Base-by-base conservation (phyloP, 441 rosid genomes). In the Arabidopsis lyrata region DNA sequence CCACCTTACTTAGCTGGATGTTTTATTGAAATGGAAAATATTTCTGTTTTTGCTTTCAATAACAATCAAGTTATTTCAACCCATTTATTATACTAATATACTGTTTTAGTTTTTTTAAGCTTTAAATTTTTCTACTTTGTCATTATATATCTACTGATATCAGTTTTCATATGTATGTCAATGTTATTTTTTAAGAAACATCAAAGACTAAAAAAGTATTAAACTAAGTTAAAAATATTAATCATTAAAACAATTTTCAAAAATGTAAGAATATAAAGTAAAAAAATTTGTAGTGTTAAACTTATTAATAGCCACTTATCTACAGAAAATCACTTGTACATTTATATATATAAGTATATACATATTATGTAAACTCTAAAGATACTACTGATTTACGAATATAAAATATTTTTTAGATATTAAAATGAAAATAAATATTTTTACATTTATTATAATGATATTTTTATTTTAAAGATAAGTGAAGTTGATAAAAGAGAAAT, bases 1-100 rank as follows among this genome's bases (percentile, higher is more conserved):
- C 12, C 45, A 55, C 41, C 57, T 56, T 55, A 76, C 53, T 48
- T 56, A 57, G 76, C 60, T 63, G 76, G 53, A n/a, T 14, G 22
- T 64, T 29, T 35, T 54, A 13, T 57, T n/a, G 53, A 63, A 61
- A 47, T 75, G 70, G 70, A 27, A 60, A 41, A 35, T 55, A 29
- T 56, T 54, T 55, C 53, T 63, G 34, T 18, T 22, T 69, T 62
- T 53, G 8, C 18, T 56, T 55, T 24, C 63, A 50, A 50, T 29
- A 2, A 27, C 11, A 27, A 36, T 54, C 29, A 69, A 68, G 35
- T 55, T 59, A 45, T 48, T 69, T 62, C 13, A 42, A 58, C 62
- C 54, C 48, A 10, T 66, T 75, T 67, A 29, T 48, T 66, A 44
- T 11, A 29, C 5, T 29, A 63, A 34, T 48, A 35, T 18, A 32